Evolutionary conservation across 2,329 filamentous ascomycete genomes (phyloP), one percentile per base, ranked within the genome.

Genomic region (Aspergillus ustus): DNA sequence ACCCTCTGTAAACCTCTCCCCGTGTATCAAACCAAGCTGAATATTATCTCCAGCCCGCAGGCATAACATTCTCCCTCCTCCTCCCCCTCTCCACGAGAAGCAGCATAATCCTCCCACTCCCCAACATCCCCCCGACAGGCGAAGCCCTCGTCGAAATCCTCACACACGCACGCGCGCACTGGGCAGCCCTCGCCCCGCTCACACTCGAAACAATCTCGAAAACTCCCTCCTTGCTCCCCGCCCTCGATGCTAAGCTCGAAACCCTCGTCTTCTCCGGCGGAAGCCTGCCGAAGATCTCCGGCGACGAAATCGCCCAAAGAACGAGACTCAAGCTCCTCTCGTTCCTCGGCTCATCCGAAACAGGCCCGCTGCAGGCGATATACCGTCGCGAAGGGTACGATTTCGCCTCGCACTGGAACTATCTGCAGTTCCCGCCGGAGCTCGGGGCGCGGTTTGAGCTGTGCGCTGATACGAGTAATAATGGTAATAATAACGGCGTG

Each of bases 401-500:
- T 44, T 61, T 61, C 40, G 57, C 45, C 22, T 48, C 28, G 15
- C 53, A 61, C n/a, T 61, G 59, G 59, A 61, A 53, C 19, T 61
- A 61, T 48, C 50, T 61, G 17, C 59, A 52, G 44, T 57, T 61
- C 17, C 53, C 54, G 25, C 40, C 49, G 31, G 52, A 55, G 22
- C 29, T 58, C 19, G 59, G 54, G 13, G 59, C 50, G 44, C 28
- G 19, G 4, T 61, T 61, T 29, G 28, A 52, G 8, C 59, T 49
- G 15, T 17, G 31, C 4, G 37, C 53, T 17, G 34, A 17, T 40
- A 13, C 31, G 13, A 7, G 3, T 13, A 34, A 7, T 13, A 34
- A 34, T 9, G 31, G 31, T 13, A 34, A 13, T 34, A 13, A 17
- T 29, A 29, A 2, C 40, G 40, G 45, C 4, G 53, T 59, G 2